Base-by-base conservation (phyloP, 2,329 filamentous ascomycete genomes). In the Colletotrichum abscissum region DNA sequence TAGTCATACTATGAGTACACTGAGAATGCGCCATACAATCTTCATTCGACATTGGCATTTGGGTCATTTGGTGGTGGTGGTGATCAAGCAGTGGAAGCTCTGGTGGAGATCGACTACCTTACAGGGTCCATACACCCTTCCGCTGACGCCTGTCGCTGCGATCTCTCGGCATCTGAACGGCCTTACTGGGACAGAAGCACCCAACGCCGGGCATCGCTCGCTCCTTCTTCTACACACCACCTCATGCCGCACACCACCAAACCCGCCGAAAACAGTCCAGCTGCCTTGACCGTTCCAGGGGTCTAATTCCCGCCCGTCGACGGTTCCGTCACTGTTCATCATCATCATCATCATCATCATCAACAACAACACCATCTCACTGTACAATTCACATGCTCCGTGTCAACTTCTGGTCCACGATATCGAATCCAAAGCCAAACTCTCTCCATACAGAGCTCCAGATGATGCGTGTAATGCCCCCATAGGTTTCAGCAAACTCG, bases 141-240 rank as follows among this genome's bases (percentile, higher is more conserved):
- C n/a, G 38, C 52, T 70, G 59, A 33, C 59, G 70, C 26, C 60
- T 5, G 33, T 52, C 33, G 70, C 60, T 56, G 70, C 67, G 49
- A 73, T 70, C 67, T 70, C 70, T 73, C 60, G 70, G 70, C 70
- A 73, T 57, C 60, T 56, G 33, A 14, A 65, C 33, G 54, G 30
- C 63, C 66, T 35, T 33, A 57, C 59, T 28, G 60, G 24, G 26
- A 64, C 6, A 30, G 54, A 11, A 58, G 57, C 54, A 68, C 56
- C 8, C 33, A 62, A 58, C 28, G 42, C 38, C 42, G 63, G 19
- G 42, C 26, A 30, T 6, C 12, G 24, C 59, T 55, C 26, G 63
- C 63, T 67, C 55, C 42, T n/a, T 49, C 42, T 49, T 19, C 19
- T 19, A 49, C 7, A 19, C 42, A 49, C 42, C 42, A 49, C 42